Evolutionary conservation across 495 filamentous ascomycete species (phyloP).

Genomic region (Rostrohypoxylon terebratum): DNA sequence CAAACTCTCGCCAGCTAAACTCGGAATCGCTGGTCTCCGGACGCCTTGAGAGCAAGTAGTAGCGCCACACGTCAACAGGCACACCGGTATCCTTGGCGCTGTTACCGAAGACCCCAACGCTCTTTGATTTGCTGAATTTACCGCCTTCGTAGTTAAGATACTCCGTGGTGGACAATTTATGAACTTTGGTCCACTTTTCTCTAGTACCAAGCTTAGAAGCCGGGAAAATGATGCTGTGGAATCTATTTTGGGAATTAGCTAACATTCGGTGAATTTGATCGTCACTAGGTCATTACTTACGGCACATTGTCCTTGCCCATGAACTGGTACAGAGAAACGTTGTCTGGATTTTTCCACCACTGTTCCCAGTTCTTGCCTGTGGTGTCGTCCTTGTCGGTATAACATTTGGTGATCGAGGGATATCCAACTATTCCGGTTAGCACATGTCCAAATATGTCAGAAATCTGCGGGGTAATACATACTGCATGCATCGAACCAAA

Average conservation of each 20-base stretch:
- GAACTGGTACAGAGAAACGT: slow-evolving; percentile 95
- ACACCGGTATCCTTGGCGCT: slow-evolving; percentile 91
- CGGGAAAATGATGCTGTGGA: slow-evolving; percentile 80
- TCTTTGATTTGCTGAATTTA: slow-evolving; percentile 94
- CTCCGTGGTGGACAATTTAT: slow-evolving; percentile 90
- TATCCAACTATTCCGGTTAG: slow-evolving; percentile 73
- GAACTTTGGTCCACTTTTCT: slow-evolving; percentile 90
- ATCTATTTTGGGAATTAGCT: slow-evolving; percentile 38
- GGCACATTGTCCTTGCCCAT: slow-evolving; percentile 98
- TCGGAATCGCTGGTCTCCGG: slow-evolving; percentile 91
- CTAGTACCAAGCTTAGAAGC: slow-evolving; percentile 84
- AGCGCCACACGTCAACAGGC: slow-evolving; percentile 87
- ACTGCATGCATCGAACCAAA: slow-evolving; percentile 97
- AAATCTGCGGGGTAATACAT: slow-evolving; percentile 10
- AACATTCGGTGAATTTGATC: background rate
- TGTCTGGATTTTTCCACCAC: slow-evolving; percentile 93
- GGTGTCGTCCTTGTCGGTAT: slow-evolving; percentile 67
- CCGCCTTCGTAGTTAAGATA: slow-evolving; percentile 96
- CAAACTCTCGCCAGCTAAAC: slow-evolving; percentile 87
- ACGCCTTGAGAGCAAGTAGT: slow-evolving; percentile 88
- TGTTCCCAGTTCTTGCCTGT: slow-evolving; percentile 77
- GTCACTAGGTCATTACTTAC: slow-evolving; percentile 71
- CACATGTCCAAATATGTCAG: background rate
- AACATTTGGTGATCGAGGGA: slow-evolving; percentile 92
- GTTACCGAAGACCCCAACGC: slow-evolving; percentile 90